Conservation (phyloP, 1,139 yeast species). For the Hanseniaspora gamundiae region DNA sequence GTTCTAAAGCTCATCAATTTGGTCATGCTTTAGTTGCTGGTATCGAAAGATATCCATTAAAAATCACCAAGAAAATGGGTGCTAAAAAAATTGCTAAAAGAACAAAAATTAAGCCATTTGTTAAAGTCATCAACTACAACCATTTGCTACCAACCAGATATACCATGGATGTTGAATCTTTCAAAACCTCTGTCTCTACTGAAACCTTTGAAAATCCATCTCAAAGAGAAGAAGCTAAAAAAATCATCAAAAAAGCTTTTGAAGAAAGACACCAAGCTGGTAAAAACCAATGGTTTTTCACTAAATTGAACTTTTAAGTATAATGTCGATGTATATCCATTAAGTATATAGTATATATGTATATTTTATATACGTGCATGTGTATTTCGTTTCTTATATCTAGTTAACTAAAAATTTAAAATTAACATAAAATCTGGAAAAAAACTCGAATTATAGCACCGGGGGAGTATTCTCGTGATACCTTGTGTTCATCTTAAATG, state of each 20-base stretch:
- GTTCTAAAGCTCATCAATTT: slow-evolving; percentile 97
- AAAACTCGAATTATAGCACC: too few relatives aligned
- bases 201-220: slow-evolving; percentile 97
- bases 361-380: too few relatives aligned
- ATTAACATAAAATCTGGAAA: not conserved
- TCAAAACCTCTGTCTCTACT: slow-evolving; percentile 83
- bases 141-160: slow-evolving; percentile 99
- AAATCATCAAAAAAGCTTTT: slow-evolving; percentile 96
- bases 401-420: not conserved
- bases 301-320: slow-evolving; percentile 90
- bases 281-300: slow-evolving; percentile 99
- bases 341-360: not conserved
- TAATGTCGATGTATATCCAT: slow-evolving; percentile 5
- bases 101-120: slow-evolving; percentile 98
- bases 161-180: slow-evolving; percentile 91
- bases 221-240: slow-evolving; percentile 98
- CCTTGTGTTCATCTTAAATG: too few relatives aligned
- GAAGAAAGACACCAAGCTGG: slow-evolving; percentile 99
- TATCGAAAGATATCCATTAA: slow-evolving; percentile 97
- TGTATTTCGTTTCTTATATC: not conserved
- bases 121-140: slow-evolving; percentile 99
- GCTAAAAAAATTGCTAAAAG: slow-evolving; percentile 95
- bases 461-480: too few relatives aligned
- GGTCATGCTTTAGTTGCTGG: slow-evolving; percentile 99
- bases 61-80: slow-evolving; percentile 91